phyloP scores from a whole-genome alignment of 1,139 yeast genomes.

The Saccharomycopsis crataegensis region DNA sequence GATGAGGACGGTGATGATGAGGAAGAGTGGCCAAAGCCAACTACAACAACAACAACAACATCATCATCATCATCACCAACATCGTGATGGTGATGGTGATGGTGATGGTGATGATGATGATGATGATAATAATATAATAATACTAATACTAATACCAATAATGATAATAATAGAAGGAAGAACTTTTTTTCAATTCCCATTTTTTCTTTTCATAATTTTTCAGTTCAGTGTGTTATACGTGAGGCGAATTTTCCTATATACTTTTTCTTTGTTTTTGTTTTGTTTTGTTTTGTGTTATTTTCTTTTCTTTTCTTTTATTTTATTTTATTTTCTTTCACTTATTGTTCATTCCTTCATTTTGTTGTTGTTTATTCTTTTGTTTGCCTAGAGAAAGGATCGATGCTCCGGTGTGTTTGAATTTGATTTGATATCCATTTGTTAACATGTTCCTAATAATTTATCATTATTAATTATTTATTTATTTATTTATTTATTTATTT shows the following conservation, averaged over 20 bases:
- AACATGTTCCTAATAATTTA: too few species aligned
- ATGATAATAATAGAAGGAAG: not conserved
- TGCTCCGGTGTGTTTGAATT: not conserved
- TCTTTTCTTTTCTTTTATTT: not conserved
- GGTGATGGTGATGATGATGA: not conserved
- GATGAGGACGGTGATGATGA: constrained; percentile 1
- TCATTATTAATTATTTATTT: not conserved
- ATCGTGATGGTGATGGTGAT: not conserved
- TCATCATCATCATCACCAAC: not conserved
- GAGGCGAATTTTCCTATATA: not conserved
- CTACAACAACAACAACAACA: not conserved
- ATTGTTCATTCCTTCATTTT: not conserved
- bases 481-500: not conserved
- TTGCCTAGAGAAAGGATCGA: not conserved
- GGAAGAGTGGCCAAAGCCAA: not conserved
- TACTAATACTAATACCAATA: too few species aligned
- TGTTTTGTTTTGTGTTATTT: not conserved
- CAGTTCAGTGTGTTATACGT: not conserved
- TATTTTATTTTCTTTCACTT: not conserved
- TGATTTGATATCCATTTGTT: not conserved
- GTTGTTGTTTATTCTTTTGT: not conserved
- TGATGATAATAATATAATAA: not conserved
- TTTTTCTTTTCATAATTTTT: not conserved
- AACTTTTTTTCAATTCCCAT: not conserved
- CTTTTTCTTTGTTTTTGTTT: not conserved